A percentile compares a stretch with the other conserved stretches of the same genome.
Conservation (phyloP, 2,329 filamentous ascomycete genomes). For the Ascochyta fabae region DNA sequence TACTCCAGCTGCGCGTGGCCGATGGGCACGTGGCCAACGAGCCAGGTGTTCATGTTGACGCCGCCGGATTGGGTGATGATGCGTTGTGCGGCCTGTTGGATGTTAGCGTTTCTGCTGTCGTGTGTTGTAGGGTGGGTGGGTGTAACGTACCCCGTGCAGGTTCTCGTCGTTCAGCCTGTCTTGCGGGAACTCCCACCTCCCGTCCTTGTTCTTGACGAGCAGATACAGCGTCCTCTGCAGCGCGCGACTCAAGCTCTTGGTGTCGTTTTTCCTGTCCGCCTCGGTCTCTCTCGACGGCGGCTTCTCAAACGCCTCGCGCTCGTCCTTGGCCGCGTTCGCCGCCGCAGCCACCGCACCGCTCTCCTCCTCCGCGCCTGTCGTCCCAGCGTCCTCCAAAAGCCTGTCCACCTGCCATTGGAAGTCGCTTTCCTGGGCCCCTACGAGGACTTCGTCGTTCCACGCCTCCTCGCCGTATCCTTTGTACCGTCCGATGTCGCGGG, state of each 20-base stretch:
- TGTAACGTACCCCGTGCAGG: conserved; percentile 76
- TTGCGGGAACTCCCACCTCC: conserved; percentile 81
- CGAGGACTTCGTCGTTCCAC: conserved; percentile 90
- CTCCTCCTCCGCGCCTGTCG: conserved; percentile 53
- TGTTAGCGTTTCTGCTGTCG: conserved; percentile 18
- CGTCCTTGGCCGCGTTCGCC: conserved; percentile 38
- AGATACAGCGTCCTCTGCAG: conserved; percentile 87
- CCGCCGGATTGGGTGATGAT: conserved; percentile 80
- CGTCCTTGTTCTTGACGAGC: conserved; percentile 75
- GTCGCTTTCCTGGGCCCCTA: conserved; percentile 72
- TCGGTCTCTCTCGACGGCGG: conserved; percentile 75
- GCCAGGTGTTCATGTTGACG: conserved; percentile 98
- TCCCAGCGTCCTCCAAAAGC: conserved; percentile 75
- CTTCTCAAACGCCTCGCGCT: conserved; percentile 71
- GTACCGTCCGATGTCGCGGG: conserved; percentile 86
- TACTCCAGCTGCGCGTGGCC: conserved; percentile 74
- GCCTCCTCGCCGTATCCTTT: conserved; percentile 73
- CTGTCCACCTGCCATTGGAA: conserved; percentile 70
- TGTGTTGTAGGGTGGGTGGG: background rate
- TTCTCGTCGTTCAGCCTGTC: conserved; percentile 75
- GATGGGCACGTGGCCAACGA: conserved; percentile 88
- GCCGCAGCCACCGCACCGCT: conserved; percentile 42
- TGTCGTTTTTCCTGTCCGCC: conserved; percentile 77
- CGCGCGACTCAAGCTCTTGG: conserved; percentile 77
- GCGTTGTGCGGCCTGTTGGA: conserved; percentile 77